Percentiles rank a stretch among this genome's conserved stretches.
Conservation (phyloP, 2,329 filamentous ascomycete genomes). For the Pyrenophora teres region DNA sequence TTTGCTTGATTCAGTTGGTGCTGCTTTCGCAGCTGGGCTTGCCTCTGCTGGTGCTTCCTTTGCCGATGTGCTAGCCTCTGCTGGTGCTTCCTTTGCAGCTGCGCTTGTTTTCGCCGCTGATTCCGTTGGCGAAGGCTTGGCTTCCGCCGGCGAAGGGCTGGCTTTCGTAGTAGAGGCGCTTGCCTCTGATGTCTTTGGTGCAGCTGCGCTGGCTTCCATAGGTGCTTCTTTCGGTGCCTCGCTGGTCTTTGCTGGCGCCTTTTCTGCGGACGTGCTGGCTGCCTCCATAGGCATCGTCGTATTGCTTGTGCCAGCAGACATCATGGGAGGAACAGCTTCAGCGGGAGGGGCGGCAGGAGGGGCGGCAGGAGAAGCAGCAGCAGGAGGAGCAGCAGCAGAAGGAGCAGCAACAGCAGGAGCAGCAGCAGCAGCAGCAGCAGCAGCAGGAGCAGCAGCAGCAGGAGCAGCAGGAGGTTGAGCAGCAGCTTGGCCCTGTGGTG, state of each 20-base stretch:
- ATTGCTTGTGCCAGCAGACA: slow-evolving; percentile 11
- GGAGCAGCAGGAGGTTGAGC: background rate
- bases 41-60: background rate
- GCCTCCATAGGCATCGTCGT: slow-evolving; percentile 20
- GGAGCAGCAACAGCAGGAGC: background rate
- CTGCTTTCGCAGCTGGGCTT: background rate
- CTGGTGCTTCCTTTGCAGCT: background rate
- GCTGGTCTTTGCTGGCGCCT: background rate
- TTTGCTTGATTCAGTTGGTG: background rate
- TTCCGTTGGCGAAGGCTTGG: slow-evolving; percentile 1
- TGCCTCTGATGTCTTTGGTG: background rate
- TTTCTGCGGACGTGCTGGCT: background rate
- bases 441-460: background rate
- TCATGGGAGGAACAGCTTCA: slow-evolving; percentile 13
- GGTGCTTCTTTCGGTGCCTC: background rate
- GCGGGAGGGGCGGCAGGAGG: slow-evolving; percentile 7
- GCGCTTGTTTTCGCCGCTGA: background rate
- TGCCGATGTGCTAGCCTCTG: background rate
- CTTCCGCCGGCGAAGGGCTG: background rate
- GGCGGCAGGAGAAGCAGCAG: too few relatives aligned
- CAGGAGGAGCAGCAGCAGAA: too few relatives aligned
- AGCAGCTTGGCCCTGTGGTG: slow-evolving; percentile 5
- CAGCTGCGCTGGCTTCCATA: too few relatives aligned
- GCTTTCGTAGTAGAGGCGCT: background rate
- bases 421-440: too few relatives aligned